Conservation (phyloP, 1,284 basidiomycete genomes). For the Caloboletus inedulis region DNA sequence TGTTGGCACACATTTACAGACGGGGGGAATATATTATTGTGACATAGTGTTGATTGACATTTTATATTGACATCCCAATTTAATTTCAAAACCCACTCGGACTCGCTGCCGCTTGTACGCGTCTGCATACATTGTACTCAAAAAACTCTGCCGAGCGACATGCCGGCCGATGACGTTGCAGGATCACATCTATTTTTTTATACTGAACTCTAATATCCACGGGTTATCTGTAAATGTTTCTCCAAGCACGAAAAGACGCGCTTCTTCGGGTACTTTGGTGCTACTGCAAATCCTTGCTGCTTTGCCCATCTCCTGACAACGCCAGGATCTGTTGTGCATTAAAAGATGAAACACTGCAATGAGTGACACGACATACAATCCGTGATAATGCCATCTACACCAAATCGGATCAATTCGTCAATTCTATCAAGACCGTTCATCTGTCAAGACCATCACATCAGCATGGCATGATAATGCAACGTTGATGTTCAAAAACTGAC, state of each 20-base stretch:
- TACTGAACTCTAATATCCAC: neutral
- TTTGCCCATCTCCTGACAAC: slow-evolving; percentile 52
- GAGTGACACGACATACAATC: slow-evolving; percentile 43
- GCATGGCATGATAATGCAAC: neutral
- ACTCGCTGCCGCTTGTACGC: neutral
- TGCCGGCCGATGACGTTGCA: neutral
- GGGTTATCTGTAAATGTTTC: slow-evolving; percentile 34
- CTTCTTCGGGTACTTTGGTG: slow-evolving; percentile 53
- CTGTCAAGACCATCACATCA: slow-evolving; percentile 32
- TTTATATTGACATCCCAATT: too few relatives aligned
- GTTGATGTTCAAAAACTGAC: slow-evolving; percentile 38
- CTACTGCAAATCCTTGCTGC: slow-evolving; percentile 47
- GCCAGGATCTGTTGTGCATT: slow-evolving; percentile 42
- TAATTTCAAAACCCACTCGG: neutral
- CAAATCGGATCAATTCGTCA: slow-evolving; percentile 55
- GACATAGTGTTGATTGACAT: neutral
- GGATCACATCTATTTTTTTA: neutral
- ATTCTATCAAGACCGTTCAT: slow-evolving; percentile 59
- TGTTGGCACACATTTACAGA: slow-evolving; percentile 17
- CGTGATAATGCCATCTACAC: slow-evolving; percentile 71
- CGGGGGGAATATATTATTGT: neutral
- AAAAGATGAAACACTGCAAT: slow-evolving; percentile 1
- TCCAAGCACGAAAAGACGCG: slow-evolving; percentile 56
- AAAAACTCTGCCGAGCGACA: neutral
- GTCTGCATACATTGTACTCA: neutral